Evolutionary conservation across 345 rosid genomes (phyloP), one percentile per base, ranked within the genome.

Genomic region (Litchi chinensis): DNA sequence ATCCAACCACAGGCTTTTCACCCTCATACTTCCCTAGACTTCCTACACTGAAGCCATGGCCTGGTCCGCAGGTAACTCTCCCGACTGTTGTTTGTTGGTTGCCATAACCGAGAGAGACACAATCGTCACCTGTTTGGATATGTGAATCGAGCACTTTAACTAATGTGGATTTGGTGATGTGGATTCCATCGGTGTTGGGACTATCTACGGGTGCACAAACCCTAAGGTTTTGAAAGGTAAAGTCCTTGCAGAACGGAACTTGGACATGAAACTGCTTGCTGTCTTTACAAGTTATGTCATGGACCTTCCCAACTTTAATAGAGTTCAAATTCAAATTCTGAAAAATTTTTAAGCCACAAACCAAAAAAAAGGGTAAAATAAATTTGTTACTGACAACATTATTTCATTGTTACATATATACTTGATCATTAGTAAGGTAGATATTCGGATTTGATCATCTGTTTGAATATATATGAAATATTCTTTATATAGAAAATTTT

Each of bases 131-230:
- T 0, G 90, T 88, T 68, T 22, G 32, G 8, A 91, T 84, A 21
- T 65, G 22, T 2, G 83, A 16, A 8, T 71, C 79, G 0, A 0
- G 70, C 26, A 91, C 63, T 56, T 10, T 85, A 39, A 91, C 50
- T 0, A 82, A 80, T 0, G 0, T 44, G 2, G 95, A 88, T 24
- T 83, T 70, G 56, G 90, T 90, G 4, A 88, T 75, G 82, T 89
- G 93, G 69, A 89, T 88, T 71, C 93, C 93, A 37, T 89, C 90
- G 0, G 93, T 91, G 85, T 88, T 90, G 4, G 76, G 80, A 87
- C 92, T 91, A n/a, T 74, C 75, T 0, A 39, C 71, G 0, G 91
- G 93, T 5, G 93, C 91, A 0, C 65, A 65, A 22, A 86, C 69
- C 3, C 18, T 73, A 60, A 89, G n/a, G 12, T 68, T 12, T 6